A percentile compares a stretch with the other conserved stretches of the same genome.
phyloP scores from a whole-genome alignment of 805 yeast species.

The Saccharomycopsis sp. region DNA sequence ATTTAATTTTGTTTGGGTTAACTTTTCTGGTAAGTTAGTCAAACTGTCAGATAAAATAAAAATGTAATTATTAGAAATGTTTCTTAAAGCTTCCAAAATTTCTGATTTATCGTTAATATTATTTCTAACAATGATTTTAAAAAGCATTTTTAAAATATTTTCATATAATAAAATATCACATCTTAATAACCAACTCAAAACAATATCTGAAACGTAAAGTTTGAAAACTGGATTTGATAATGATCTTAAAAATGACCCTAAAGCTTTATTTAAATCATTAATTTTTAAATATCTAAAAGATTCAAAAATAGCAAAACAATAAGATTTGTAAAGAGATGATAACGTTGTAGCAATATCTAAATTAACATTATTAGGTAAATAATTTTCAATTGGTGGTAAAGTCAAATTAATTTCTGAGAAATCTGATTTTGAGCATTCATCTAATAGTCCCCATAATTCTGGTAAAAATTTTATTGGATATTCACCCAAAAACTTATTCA shows the following conservation, averaged over 20 bases:
- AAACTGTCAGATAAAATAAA: slow-evolving; percentile 31
- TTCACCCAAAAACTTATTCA: background rate
- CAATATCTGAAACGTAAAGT: slow-evolving; percentile 38
- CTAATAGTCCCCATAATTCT: slow-evolving; percentile 14
- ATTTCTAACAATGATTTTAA: slow-evolving; percentile 37
- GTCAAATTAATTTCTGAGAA: background rate
- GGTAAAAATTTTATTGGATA: slow-evolving; percentile 20
- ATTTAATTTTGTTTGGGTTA: slow-evolving; percentile 41
- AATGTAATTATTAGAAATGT: slow-evolving; percentile 39
- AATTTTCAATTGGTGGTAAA: slow-evolving; percentile 24
- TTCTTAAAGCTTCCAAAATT: slow-evolving; percentile 43
- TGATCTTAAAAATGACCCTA: slow-evolving; percentile 41
- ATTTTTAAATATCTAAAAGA: slow-evolving; percentile 58
- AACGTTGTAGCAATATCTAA: slow-evolving; percentile 52
- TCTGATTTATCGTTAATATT: slow-evolving; percentile 37
- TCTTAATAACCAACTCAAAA: slow-evolving; percentile 51
- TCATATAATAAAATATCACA: slow-evolving; percentile 59
- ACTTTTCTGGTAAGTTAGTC: slow-evolving; percentile 38
- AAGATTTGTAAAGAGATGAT: slow-evolving; percentile 49
- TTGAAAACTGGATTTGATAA: slow-evolving; percentile 55
- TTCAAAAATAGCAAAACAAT: slow-evolving; percentile 56
- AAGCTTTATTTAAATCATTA: slow-evolving; percentile 43
- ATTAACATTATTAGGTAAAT: slow-evolving; percentile 35
- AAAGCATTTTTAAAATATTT: slow-evolving; percentile 45
- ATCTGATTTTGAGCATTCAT: slow-evolving; percentile 23